phyloP scores from a whole-genome alignment of 371 early-diverging fungal genomes.

The Mucor circinelloides region DNA sequence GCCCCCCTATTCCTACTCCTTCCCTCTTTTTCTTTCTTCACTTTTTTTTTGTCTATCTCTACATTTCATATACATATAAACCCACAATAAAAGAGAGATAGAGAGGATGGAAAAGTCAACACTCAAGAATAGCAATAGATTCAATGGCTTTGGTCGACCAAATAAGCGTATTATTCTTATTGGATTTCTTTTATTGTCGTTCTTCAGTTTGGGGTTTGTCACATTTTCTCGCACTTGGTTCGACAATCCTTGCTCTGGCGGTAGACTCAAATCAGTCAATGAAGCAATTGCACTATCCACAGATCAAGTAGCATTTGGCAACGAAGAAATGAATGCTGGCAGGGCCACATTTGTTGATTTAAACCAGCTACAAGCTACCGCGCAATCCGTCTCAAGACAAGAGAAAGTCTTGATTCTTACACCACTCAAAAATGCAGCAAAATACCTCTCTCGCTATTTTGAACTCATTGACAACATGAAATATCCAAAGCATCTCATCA shows the following conservation, averaged over 20 bases:
- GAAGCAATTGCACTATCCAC: not conserved
- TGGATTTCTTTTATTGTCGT: not conserved
- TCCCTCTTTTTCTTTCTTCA: not conserved
- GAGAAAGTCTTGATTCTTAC: conserved; percentile 61
- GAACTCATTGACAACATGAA: conserved; percentile 47
- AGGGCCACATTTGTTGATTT: conserved; percentile 29
- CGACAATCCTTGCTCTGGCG: not conserved
- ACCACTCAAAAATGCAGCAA: conserved; percentile 62
- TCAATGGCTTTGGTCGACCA: not conserved
- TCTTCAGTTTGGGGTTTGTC: not conserved
- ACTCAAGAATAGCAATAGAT: not conserved
- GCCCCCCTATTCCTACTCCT: not conserved
- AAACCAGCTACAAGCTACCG: conserved; percentile 30
- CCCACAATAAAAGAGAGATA: not conserved
- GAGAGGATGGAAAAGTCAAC: not conserved
- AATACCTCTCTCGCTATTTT: conserved; percentile 59
- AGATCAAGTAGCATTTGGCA: conserved; percentile 2
- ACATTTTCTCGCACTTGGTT: conserved; percentile 4
- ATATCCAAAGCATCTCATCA: conserved; percentile 60
- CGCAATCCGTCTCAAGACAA: conserved; percentile 15
- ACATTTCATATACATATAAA: not conserved
- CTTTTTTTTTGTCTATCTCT: not conserved
- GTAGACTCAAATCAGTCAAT: not conserved
- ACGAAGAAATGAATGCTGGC: not conserved
- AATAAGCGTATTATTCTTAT: not conserved